Percentiles rank a stretch among this genome's conserved stretches.
phyloP scores from a whole-genome alignment of 352 stramenopile genomes.

The Globisporangium rhizosaccharum region DNA sequence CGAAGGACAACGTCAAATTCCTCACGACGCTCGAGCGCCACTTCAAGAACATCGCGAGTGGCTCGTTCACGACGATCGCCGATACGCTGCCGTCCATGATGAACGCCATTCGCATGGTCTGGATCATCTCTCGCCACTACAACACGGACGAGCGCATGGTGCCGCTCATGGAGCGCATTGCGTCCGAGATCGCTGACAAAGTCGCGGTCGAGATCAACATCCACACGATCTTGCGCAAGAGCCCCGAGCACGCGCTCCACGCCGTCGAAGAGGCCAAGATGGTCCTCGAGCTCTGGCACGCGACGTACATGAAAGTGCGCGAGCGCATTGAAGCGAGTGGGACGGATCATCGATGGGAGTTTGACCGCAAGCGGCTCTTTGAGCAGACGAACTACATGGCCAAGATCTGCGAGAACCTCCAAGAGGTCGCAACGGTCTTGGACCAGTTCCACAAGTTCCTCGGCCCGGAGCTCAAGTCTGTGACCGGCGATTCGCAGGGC shows the following conservation, averaged over 20 bases:
- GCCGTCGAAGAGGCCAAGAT: constrained; percentile 89
- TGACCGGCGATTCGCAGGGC: constrained; percentile 91
- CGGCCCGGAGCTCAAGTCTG: constrained; percentile 92
- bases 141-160: constrained; percentile 97
- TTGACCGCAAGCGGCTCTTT: constrained; percentile 93
- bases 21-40: constrained; percentile 94
- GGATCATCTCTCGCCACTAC: constrained; percentile 96
- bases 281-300: constrained; percentile 91
- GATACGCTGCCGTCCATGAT: constrained; percentile 95
- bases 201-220: constrained; percentile 91
- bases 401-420: constrained; percentile 92
- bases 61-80: constrained; percentile 88
- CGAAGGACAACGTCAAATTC: constrained; percentile 97
- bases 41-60: constrained; percentile 93
- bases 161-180: constrained; percentile 94
- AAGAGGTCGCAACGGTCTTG: constrained; percentile 90
- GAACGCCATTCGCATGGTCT: constrained; percentile 96
- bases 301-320: constrained; percentile 93
- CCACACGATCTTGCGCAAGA: constrained; percentile 83
- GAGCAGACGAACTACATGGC: constrained; percentile 97
- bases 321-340: constrained; percentile 92
- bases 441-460: constrained; percentile 96
- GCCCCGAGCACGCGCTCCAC: constrained; percentile 65
- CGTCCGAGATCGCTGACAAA: constrained; percentile 91
- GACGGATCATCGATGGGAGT: constrained; percentile 95